These are phyloP conservation scores for Phytophthora meadii DNA, from an alignment of 352 stramenopile species.

Conservation along the genomic window DNA sequence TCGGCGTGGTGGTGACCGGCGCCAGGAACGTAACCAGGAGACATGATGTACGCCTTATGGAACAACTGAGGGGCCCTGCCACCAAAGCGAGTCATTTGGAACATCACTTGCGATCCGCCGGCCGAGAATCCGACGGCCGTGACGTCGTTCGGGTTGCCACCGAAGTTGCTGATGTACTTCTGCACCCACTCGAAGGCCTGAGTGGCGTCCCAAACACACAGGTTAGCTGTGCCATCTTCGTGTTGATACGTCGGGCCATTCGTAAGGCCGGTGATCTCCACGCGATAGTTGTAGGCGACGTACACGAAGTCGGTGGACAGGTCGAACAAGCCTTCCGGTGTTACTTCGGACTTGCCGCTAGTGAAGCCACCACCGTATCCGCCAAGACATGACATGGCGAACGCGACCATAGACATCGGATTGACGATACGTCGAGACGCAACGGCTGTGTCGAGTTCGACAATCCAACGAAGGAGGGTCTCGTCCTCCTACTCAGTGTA, in stretches of 20 bases:
- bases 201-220: slow-evolving; percentile 34
- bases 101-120: slow-evolving; percentile 30
- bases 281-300: background rate
- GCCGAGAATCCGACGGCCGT: slow-evolving; percentile 43
- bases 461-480: too few species aligned
- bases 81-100: slow-evolving; percentile 42
- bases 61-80: slow-evolving; percentile 31
- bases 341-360: slow-evolving; percentile 25
- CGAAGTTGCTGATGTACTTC: slow-evolving; percentile 49
- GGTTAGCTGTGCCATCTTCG: slow-evolving; percentile 34
- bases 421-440: too few species aligned
- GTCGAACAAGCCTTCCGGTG: slow-evolving; percentile 30
- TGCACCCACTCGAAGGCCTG: slow-evolving; percentile 46
- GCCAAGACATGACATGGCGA: too few species aligned
- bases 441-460: too few species aligned
- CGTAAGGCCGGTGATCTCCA: slow-evolving; percentile 30
- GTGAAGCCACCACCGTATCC: slow-evolving; percentile 40
- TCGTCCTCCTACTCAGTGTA: too few species aligned
- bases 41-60: slow-evolving; percentile 44
- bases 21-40: slow-evolving; percentile 25
- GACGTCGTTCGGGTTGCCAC: slow-evolving; percentile 45
- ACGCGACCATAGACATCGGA: too few species aligned
- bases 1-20: slow-evolving; percentile 34
- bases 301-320: slow-evolving; percentile 11
- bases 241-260: slow-evolving; percentile 34